Evolutionary conservation across 169 alveolate species (phyloP).

Genomic region (Cryptosporidium xiaoi): DNA sequence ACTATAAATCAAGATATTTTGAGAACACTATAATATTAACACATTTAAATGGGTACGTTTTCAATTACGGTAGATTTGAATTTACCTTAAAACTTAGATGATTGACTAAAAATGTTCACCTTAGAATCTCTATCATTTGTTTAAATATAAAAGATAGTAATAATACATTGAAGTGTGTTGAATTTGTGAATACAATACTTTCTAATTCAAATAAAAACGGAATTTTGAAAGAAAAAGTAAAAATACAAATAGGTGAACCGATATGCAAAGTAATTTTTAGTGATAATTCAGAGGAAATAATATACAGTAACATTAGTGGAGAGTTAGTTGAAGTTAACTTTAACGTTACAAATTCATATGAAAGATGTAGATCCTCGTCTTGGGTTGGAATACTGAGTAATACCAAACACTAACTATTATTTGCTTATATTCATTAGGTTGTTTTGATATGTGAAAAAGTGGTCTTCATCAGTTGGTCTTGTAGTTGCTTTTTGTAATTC

Average conservation of each 20-base stretch:
- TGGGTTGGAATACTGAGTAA: slow-evolving; percentile 60
- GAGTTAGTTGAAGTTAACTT: slow-evolving; percentile 38
- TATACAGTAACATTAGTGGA: slow-evolving; percentile 39
- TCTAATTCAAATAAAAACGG: slow-evolving; percentile 23
- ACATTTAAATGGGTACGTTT: slow-evolving; percentile 68
- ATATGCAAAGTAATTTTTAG: slow-evolving; percentile 21
- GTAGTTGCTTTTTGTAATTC: slow-evolving; percentile 70
- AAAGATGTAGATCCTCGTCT: slow-evolving; percentile 14
- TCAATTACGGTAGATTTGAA: not conserved
- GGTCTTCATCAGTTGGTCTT: slow-evolving; percentile 66
- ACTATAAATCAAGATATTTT: slow-evolving; percentile 9
- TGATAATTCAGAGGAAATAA: slow-evolving; percentile 7
- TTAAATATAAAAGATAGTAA: not conserved
- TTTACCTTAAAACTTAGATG: not conserved
- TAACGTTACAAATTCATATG: slow-evolving; percentile 18
- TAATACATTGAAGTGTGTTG: slow-evolving; percentile 3
- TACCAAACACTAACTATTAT: not conserved
- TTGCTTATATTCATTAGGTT: slow-evolving; percentile 39
- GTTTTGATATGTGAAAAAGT: slow-evolving; percentile 64
- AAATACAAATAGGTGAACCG: slow-evolving; percentile 6
- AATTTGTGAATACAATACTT: slow-evolving; percentile 23
- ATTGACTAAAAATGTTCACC: not conserved
- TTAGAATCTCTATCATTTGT: slow-evolving; percentile 46
- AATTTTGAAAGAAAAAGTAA: slow-evolving; percentile 10
- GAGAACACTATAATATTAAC: slow-evolving; percentile 45